Percentiles rank a stretch among this genome's conserved stretches.
Evolutionary conservation across 352 stramenopile genomes (phyloP).

Genomic region (Globisporangium paroecandrum): DNA sequence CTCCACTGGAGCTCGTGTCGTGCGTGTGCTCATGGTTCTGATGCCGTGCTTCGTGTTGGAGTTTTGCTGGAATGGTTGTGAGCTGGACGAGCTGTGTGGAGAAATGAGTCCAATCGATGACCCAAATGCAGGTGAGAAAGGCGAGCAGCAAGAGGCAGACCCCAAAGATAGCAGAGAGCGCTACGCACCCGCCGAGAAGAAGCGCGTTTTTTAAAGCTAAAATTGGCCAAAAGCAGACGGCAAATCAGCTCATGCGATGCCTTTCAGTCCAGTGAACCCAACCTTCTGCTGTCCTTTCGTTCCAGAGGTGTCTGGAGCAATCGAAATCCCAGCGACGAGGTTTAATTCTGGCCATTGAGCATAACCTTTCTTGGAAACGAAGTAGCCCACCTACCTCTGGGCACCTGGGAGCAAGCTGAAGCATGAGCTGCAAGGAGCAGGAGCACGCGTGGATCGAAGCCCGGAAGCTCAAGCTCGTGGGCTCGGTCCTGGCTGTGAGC

Average conservation of each 20-base stretch:
- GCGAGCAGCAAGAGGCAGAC: neutral
- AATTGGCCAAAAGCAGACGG: neutral
- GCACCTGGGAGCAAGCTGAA: neutral
- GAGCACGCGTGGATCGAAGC: conserved; percentile 34
- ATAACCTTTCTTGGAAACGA: neutral
- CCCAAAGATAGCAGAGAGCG: neutral
- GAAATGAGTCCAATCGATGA: neutral
- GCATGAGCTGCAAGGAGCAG: conserved; percentile 9
- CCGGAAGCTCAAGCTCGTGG: conserved; percentile 37
- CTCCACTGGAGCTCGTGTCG: neutral
- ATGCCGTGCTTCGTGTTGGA: neutral
- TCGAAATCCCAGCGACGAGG: neutral
- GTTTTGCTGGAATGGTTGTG: neutral
- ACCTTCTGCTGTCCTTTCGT: neutral
- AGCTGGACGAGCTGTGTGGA: neutral
- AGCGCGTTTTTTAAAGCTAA: neutral
- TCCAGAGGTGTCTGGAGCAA: neutral
- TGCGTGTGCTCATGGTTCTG: neutral
- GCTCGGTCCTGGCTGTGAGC: conserved; percentile 30
- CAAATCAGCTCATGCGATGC: neutral
- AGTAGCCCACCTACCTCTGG: neutral
- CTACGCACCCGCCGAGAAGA: neutral
- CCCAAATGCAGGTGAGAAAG: neutral
- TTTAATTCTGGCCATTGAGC: neutral
- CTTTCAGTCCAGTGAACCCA: neutral